Evolutionary conservation across 2,329 filamentous ascomycete genomes (phyloP), one percentile per base, ranked within the genome.

Genomic region (Fusarium ramigenum): DNA sequence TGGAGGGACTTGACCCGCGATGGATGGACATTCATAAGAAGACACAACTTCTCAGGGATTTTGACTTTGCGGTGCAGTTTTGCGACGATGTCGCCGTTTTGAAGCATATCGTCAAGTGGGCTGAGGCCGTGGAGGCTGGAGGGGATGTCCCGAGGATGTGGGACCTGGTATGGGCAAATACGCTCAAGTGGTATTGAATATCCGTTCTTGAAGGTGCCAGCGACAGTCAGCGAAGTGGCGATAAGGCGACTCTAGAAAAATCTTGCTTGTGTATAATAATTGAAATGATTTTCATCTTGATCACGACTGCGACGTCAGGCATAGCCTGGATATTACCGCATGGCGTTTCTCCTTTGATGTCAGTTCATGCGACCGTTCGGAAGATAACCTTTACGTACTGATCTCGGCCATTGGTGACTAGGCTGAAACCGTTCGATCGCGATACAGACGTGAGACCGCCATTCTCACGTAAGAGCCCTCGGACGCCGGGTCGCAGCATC

Each of bases 1-100:
- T 85, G 79, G 60, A 70, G 25, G 68, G 75, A 44, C 67, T 80
- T 9, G 65, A 79, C n/a, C 80, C 80, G 0, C 72, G 69, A 15
- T 84, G 83, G 82, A 39, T 65, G n/a, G 14, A 39, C 2, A 50
- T 72, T 5, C 71, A 69, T 16, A 57, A 63, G 21, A 23, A 32
- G 18, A 67, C 52, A 4, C 62, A 66, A 16, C 2, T 57, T 1
- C 28, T 62, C 6, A 64, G 60, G 4, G 72, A 74, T 9, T 63
- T 74, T 28, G 72, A 74, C 25, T 39, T 66, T 25, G 70, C 72
- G 1, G 59, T 66, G 3, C 54, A 66, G 10, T 50, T 56, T n/a
- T 74, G 61, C 7, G 68, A 74, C 19, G 32, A 50, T 16, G 53
- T 40, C 19, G 44, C 15, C 6, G 36, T 16, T 39, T 34, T 53